Evolutionary conservation across 352 stramenopile species (phyloP), one percentile per base, ranked within the genome.

Genomic region (Phytophthora multivora): DNA sequence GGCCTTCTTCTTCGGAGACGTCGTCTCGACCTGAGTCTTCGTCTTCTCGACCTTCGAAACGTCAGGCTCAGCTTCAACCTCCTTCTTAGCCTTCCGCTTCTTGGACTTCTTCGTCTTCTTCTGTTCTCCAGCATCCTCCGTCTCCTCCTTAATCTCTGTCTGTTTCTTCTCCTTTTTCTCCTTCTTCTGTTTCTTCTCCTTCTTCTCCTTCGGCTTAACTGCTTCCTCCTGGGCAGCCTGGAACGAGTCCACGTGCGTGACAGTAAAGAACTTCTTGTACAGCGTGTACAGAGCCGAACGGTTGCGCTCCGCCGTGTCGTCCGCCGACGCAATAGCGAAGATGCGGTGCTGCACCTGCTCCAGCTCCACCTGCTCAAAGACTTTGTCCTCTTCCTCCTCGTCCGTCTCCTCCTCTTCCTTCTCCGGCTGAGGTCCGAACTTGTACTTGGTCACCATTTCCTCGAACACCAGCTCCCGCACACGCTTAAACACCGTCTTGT

Each of bases 401-500:
- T 78, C 75, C 25, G 80, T 75, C 33, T 71, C 73, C 13, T 82
- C 70, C 15, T 58, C 65, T 36, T 75, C 62, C 41, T 79, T 77
- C 33, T 70, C 54, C 28, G 69, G 30, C 63, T 90, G 75, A 25
- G 57, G 30, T n/a, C 78, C 80, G 51, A 92, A 92, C 66, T 86
- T 80, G 60, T 79, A 95, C 38, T 79, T 71, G 23, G 47, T 71
- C 53, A 93, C 62, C 77, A 95, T 76, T 4, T 79, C 79, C 30
- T 76, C 53, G 51, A 95, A 92, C 49, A 95, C 78, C 41, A 91
- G 63, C 51, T 93, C 84, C 19, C 75, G 72, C 35, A 92, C 77
- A 57, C 86, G 86, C 68, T 92, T 93, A 67, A 89, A 88, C 21
- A 95, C 75, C 18, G 73, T 80, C 69, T 88, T 87, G 67, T 95